Evolutionary conservation across 345 rosid genomes (phyloP), one percentile per base, ranked within the genome.

Genomic region (Gossypium bickii): DNA sequence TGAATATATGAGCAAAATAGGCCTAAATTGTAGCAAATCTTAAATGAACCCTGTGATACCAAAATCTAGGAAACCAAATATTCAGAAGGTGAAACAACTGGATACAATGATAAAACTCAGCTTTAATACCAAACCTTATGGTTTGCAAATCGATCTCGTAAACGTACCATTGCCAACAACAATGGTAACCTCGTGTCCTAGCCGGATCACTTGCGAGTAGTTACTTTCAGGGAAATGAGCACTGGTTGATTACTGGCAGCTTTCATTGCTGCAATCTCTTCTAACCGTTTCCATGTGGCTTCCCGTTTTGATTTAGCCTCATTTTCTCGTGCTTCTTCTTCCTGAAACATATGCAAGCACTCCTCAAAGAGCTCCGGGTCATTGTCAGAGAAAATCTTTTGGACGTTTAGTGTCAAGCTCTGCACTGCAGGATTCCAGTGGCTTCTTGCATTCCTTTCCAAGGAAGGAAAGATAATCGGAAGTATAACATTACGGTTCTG

Each of bases 371-470:
- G 89, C 76, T 90, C 95, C 7, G 82, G 85, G 78, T 92, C 97
- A 70, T 71, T 62, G 12, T 92, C 97, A 44, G 87, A 82, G 85
- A 89, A 92, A 80, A 89, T 85, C 81, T 90, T 92, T 67, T 86
- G 88, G 56, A 92, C 91, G 24, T 92, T 89, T 73, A 88, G 74
- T 0, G 97, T 92, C 86, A 92, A 71, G 79, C 94, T 91, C 83
- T 81, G 92, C 24, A 92, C 94, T 20, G 90, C 97, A 78, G 85
- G 94, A 80, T 89, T 92, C 97, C 97, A 92, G 78, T 92, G 97
- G 69, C 78, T 78, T 73, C 84, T 85, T 10, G 90, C 82, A 81
- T 90, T 92, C 85, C 79, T 84, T 83, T 92, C 94, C 79, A 92
- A 69, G 38, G 93, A 80, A 0, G 92, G 88, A 77, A 88, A 87